Conservation (phyloP, 352 stramenopile species). For the Globisporangium megalacanthum region DNA sequence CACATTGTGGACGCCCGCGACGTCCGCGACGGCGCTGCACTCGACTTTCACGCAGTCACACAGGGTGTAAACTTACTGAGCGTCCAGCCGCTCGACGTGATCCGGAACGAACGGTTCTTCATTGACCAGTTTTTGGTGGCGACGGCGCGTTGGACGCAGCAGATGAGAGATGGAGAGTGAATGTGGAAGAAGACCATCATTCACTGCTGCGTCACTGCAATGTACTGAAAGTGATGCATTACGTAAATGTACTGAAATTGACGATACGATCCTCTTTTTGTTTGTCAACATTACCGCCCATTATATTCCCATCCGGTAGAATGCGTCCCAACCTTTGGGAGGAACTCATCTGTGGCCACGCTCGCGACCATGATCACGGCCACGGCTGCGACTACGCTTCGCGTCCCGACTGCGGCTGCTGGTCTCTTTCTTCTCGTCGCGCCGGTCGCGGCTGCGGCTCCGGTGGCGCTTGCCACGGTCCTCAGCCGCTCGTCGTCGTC, state of each 20-base stretch:
- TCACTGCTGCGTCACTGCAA: too few relatives aligned
- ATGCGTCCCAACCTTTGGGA: background rate
- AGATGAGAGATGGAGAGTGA: too few relatives aligned
- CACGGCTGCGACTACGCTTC: conserved; percentile 19
- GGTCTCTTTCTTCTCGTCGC: conserved; percentile 2
- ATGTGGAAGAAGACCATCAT: too few relatives aligned
- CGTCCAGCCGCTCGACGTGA: conserved; percentile 62
- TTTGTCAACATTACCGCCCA: too few relatives aligned
- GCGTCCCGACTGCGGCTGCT: conserved; percentile 6
- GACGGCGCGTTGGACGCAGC: conserved; percentile 10
- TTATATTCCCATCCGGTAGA: too few relatives aligned
- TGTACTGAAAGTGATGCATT: too few relatives aligned
- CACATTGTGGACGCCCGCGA: conserved; percentile 67
- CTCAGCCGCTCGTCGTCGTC: background rate
- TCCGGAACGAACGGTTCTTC: conserved; percentile 47
- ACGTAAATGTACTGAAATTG: too few relatives aligned
- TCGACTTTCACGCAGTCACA: conserved; percentile 29
- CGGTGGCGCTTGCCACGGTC: conserved; percentile 10
- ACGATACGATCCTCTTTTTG: too few relatives aligned
- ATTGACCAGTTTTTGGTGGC: conserved; percentile 39
- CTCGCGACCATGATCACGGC: conserved; percentile 3
- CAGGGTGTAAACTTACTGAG: conserved; percentile 50
- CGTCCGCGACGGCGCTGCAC: conserved; percentile 16
- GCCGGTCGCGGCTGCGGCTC: conserved; percentile 19
- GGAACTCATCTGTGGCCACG: conserved; percentile 4